Evolutionary conservation across 805 yeast genomes (phyloP), one percentile per base, ranked within the genome.

Genomic region (Lipomyces lipofer): DNA sequence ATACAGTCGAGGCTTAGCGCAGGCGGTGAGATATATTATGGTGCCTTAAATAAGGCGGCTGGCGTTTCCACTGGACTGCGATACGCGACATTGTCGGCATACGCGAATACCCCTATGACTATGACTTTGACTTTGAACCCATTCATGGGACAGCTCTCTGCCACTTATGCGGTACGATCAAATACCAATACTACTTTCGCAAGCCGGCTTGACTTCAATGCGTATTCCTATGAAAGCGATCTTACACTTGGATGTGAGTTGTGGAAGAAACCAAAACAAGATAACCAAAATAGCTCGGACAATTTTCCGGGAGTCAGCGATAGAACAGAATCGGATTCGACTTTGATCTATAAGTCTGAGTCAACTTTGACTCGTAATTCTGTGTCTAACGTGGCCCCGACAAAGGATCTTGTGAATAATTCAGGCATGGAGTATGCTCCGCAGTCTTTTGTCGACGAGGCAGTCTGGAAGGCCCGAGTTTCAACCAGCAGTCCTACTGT

Each of bases 11-110:
- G 82, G 42, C 77, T 83, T 0, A 82, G 90, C 0, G 62, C 88
- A 0, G 99, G 99, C 0, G 80, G 86, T 8, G 99, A 94, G 71
- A 60, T 89, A 3, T 94, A 96, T 92, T 86, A 86, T 63, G 96
- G 96, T 1, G 81, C 89, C 0, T 69, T 78, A 43, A 85, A 87
- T 43, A 85, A 88, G 78, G 84, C 92, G 55, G 97, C 97, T 0
- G 98, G 97, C 0, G 49, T 91, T 17, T 88, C 96, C 0, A 81
- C 95, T 1, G 92, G 95, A 0, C 68, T 89, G 45, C 73, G 97
- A 43, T 92, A 94, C 68, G 79, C 92, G 0, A 88, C 97, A 0
- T 84, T 88, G 58, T 83, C 96, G 0, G 83, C 94, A 0, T 81
- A 87, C 40, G 86, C 96, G 0, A 95, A 95, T 2, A 86, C 88